Base-by-base conservation (phyloP, 2,329 filamentous ascomycete species). In the Paraphoma chrysanthemicola region DNA sequence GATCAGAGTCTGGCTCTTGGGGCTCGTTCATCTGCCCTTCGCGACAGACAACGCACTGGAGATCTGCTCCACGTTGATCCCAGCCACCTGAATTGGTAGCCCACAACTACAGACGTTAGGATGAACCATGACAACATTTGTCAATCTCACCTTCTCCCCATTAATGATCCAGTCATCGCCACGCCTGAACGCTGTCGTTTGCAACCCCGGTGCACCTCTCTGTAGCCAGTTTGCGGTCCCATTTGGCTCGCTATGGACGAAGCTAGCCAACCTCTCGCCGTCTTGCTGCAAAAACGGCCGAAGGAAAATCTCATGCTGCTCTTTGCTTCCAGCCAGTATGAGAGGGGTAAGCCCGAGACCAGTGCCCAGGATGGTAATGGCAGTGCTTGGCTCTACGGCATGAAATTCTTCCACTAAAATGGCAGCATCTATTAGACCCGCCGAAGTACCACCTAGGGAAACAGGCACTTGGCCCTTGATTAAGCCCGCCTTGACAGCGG, bases 391-490 rank as follows among this genome's bases (percentile, higher is more conserved):
- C 57, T 87, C 84, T 36, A 82, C 78, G 1, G 80, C 73, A 60
- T 82, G 85, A 55, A 83, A 77, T 57, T 86, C 83, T 60, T 86
- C 83, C 0, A 85, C 78, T 12, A 84, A 60, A 41, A 86, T 78
- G 0, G 81, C 78, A 0, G 81, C 77, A 49, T 85, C 82, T 6
- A 83, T 54, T 0, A 86, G 71, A 8, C 73, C 77, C 0, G 75
- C 77, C 5, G 76, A 78, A 7, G 64, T 75, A 14, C 84, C 85
- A 30, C 83, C 83, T 6, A 83, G 71, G 1, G 72, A 48, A 3
- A 73, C 66, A 1, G 82, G 75, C 7, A 86, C 71, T 52, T 84
- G 79, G 9, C 77, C 79, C 60, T 80, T 81, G 65, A 86, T 72
- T 3, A 84, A 60, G 0, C 82, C 83, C 1, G 73, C 77, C 6